Conservation (phyloP, 768 basidiomycete species). For the Cantharellus anzutake region DNA sequence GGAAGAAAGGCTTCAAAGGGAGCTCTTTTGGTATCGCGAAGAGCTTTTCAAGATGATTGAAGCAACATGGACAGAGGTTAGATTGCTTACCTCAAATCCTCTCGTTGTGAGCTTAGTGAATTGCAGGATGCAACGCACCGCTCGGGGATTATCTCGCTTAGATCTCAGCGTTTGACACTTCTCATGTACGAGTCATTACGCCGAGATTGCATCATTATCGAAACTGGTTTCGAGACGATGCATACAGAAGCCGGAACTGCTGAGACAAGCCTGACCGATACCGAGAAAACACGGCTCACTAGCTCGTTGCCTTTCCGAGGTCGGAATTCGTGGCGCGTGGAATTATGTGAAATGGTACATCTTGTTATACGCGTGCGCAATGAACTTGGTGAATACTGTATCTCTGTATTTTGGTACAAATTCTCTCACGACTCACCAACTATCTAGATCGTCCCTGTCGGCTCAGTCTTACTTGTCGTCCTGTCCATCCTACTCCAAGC, state of each 20-base stretch:
- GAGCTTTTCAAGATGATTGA: constrained; percentile 50
- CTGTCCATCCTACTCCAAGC: constrained; percentile 28
- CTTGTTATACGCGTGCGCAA: constrained; percentile 41
- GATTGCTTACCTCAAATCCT: constrained; percentile 9
- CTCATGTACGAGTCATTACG: constrained; percentile 66
- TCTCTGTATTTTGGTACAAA: not conserved
- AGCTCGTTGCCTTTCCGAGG: constrained; percentile 12
- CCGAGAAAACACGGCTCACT: constrained; percentile 2
- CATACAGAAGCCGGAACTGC: constrained; percentile 9
- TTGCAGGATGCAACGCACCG: constrained; percentile 60
- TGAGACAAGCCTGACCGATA: constrained; percentile 3
- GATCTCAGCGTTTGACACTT: constrained; percentile 56
- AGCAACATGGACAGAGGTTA: constrained; percentile 76
- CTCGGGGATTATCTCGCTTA: constrained; percentile 54
- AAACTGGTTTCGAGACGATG: constrained; percentile 29
- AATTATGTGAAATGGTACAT: constrained; percentile 42
- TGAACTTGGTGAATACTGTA: constrained; percentile 35
- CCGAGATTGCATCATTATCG: constrained; percentile 41
- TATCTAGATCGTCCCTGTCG: constrained; percentile 30
- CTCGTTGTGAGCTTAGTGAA: not conserved
- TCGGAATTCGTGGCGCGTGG: constrained; percentile 30
- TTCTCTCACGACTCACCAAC: not conserved
- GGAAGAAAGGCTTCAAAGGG: constrained; percentile 47
- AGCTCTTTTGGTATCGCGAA: constrained; percentile 94
- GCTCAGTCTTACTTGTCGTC: constrained; percentile 31